These are phyloP conservation scores for Rugonectria rugulosa DNA, from an alignment of 2,329 filamentous ascomycete genomes.

Conservation along the genomic window DNA sequence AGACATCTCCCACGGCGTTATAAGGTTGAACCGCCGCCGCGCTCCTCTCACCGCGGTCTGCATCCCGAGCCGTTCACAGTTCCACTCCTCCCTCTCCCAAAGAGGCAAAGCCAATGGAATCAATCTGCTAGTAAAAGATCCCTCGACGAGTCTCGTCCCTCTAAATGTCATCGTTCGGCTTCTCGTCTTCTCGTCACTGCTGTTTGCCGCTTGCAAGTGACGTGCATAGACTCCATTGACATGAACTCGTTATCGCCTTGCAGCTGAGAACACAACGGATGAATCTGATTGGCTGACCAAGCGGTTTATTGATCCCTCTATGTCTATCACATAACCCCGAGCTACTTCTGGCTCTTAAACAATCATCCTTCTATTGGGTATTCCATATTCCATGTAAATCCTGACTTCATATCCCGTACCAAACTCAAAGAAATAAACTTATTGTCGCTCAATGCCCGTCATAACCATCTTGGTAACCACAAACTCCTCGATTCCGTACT, in stretches of 20 bases:
- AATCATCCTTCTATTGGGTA: constrained; percentile 27
- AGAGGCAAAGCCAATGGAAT: constrained; percentile 16
- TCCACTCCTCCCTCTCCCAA: constrained; percentile 11
- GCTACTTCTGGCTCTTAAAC: constrained; percentile 3
- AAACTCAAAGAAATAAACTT: constrained; percentile 14
- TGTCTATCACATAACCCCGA: constrained; percentile 9
- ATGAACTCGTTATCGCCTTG: background rate
- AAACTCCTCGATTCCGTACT: constrained; percentile 78
- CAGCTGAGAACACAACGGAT: background rate
- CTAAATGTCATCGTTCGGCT: background rate
- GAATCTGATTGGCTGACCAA: background rate
- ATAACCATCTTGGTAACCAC: constrained; percentile 68
- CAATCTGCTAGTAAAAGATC: background rate
- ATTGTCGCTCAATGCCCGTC: constrained; percentile 37
- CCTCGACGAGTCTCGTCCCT: background rate
- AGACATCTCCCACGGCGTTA: constrained; percentile 7
- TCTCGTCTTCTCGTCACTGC: background rate
- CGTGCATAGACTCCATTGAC: background rate
- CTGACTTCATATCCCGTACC: constrained; percentile 5
- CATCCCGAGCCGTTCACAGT: background rate
- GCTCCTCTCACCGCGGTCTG: constrained; percentile 11
- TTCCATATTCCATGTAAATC: constrained; percentile 19
- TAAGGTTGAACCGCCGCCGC: constrained; percentile 1
- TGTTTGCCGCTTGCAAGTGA: constrained; percentile 13
- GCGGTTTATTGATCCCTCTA: constrained; percentile 3